Conservation (phyloP, 2,329 filamentous ascomycete genomes). For the Phoma sp. region DNA sequence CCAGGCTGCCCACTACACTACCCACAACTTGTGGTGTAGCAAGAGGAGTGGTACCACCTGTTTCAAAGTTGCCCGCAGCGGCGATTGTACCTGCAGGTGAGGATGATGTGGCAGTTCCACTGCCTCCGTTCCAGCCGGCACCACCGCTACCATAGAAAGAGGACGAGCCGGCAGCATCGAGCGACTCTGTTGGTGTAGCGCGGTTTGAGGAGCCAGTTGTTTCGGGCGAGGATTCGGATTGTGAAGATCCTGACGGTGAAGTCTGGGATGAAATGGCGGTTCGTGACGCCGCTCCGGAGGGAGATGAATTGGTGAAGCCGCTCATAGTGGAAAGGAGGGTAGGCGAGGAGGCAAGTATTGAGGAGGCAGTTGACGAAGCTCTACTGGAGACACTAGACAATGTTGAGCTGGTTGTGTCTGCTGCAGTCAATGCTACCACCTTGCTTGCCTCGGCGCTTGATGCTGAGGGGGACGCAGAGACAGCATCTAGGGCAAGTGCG, state of each 20-base stretch:
- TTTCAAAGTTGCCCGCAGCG: slow-evolving; percentile 11
- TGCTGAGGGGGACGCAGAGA: slow-evolving; percentile 16
- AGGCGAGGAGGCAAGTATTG: slow-evolving; percentile 1
- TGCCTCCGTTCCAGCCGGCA: slow-evolving; percentile 5
- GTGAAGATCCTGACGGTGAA: background rate
- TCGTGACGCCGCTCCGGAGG: background rate
- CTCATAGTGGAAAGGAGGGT: slow-evolving; percentile 5
- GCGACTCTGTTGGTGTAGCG: slow-evolving; percentile 7
- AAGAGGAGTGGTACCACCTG: slow-evolving; percentile 36
- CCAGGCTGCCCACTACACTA: slow-evolving; percentile 68
- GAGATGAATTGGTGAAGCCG: slow-evolving; percentile 1
- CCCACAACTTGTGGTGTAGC: slow-evolving; percentile 65
- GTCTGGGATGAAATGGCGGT: slow-evolving; percentile 6
- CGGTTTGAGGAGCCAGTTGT: background rate
- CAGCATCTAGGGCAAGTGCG: slow-evolving; percentile 13
- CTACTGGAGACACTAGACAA: slow-evolving; percentile 1
- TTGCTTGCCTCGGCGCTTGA: slow-evolving; percentile 14
- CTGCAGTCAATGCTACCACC: slow-evolving; percentile 10
- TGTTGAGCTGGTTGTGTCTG: background rate
- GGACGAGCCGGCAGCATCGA: slow-evolving; percentile 10
- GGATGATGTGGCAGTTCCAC: slow-evolving; percentile 23
- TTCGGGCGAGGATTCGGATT: background rate
- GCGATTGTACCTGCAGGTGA: slow-evolving; percentile 20
- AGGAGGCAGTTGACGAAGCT: slow-evolving; percentile 9
- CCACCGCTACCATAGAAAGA: slow-evolving; percentile 12